These are phyloP conservation scores for Erysiphe neolycopersici DNA, from an alignment of 2,329 filamentous ascomycete species.

Conservation along the genomic window DNA sequence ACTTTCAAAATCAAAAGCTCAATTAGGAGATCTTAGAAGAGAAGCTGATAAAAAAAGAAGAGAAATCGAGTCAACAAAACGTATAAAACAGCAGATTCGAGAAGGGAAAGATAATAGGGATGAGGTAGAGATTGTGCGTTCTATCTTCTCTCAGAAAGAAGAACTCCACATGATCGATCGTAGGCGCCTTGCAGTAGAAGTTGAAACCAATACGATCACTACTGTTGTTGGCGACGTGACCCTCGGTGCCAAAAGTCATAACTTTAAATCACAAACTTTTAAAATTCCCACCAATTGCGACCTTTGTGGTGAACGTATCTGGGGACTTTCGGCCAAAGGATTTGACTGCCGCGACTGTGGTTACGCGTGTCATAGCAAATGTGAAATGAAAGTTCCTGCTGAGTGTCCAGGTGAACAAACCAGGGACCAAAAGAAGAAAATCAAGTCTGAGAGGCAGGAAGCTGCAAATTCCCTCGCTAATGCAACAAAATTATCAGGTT, in stretches of 20 bases:
- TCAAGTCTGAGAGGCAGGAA: slow-evolving; percentile 67
- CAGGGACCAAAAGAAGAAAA: slow-evolving; percentile 87
- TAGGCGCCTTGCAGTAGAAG: slow-evolving; percentile 63
- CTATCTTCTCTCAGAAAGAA: slow-evolving; percentile 67
- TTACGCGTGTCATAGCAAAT: slow-evolving; percentile 96
- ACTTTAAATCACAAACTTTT: slow-evolving; percentile 97
- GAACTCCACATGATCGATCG: slow-evolving; percentile 62
- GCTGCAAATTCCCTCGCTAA: slow-evolving; percentile 27
- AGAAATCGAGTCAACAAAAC: slow-evolving; percentile 58
- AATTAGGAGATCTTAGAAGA: slow-evolving; percentile 51
- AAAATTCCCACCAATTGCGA: slow-evolving; percentile 98
- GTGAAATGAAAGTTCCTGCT: slow-evolving; percentile 93
- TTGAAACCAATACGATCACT: slow-evolving; percentile 86
- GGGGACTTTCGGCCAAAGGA: slow-evolving; percentile 88
- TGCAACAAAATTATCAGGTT: slow-evolving; percentile 4
- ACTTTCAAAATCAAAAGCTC: slow-evolving; percentile 66
- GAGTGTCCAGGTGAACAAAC: slow-evolving; percentile 82
- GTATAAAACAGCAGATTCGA: slow-evolving; percentile 45
- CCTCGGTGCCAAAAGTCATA: slow-evolving; percentile 77
- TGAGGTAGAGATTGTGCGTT: slow-evolving; percentile 58
- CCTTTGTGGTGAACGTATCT: slow-evolving; percentile 84
- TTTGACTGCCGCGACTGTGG: slow-evolving; percentile 92
- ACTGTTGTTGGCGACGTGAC: slow-evolving; percentile 76
- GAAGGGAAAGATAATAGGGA: slow-evolving; percentile 73
- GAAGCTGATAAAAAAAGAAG: slow-evolving; percentile 67